Base-by-base conservation (phyloP, 2,329 filamentous ascomycete genomes). In the Pseudogymnoascus sp. region DNA sequence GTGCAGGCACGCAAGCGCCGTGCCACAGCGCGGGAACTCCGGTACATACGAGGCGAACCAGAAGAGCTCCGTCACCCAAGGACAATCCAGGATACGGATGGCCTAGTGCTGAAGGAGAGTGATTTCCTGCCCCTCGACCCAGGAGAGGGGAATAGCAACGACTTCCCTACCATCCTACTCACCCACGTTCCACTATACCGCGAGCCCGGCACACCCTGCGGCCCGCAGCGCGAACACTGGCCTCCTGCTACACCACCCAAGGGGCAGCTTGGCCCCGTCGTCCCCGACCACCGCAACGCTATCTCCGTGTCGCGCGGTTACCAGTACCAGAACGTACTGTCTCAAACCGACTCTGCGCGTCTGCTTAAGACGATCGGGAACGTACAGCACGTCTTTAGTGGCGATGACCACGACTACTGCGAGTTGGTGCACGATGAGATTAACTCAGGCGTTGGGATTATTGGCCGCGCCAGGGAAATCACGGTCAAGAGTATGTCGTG, bases 331-430 rank as follows among this genome's bases (percentile, higher is more conserved):
- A 99, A 97, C 70, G 93, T 97, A 2, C 84, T 99, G 25, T 89
- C 84, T 60, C 85, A 88, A 60, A 81, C 84, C 1, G 86, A 97
- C 68, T 95, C 93, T 0, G 81, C 86, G 53, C 86, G 87, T 61
- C 79, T 99, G 38, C 79, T 96, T 43, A 82, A 88, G 65, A 90
- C 87, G 66, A 81, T 96, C 36, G 92, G 91, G 36, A 90, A 95
- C 66, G 85, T 97, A 11, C 82, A 85, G 2, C 89, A 95, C 67
- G 89, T 93, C 46, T 99, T 97, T 72, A 96, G 92, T 0, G 95
- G 95, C 9, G 95, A 99, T 70, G 95, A 99, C 72, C 95, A 99
- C 77, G 95, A 99, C 77, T 97, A 97, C 77, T 99, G 95, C 77
- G 93, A 96, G 71, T 78, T 97, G 5, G 82, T 87, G 0, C 95